Evolutionary conservation across 768 basidiomycete species (phyloP).

Genomic region (Lactarius deliciosus): DNA sequence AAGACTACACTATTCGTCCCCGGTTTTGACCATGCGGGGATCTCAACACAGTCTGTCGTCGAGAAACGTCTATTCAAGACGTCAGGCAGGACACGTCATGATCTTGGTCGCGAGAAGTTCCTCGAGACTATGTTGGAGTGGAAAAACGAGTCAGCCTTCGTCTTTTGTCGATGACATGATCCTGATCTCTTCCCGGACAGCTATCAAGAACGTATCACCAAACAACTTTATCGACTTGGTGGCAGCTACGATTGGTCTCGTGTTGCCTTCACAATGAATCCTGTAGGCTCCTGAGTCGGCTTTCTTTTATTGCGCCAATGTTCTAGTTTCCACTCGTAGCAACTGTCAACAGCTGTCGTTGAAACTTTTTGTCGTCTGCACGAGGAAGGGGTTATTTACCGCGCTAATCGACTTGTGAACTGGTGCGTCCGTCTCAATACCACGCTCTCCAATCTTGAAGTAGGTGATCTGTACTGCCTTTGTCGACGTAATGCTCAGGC

Average conservation of each 20-base stretch:
- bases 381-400: constrained; percentile 90
- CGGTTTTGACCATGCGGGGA: constrained; percentile 98
- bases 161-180: background rate
- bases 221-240: constrained; percentile 84
- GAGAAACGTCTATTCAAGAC: constrained; percentile 89
- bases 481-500: background rate
- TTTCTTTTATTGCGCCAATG: background rate
- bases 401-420: constrained; percentile 79
- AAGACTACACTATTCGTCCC: constrained; percentile 88
- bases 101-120: constrained; percentile 88
- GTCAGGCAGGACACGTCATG: constrained; percentile 80
- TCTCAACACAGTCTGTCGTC: constrained; percentile 96
- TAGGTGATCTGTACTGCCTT: constrained; percentile 34
- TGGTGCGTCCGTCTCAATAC: constrained; percentile 98
- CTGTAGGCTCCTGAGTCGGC: constrained; percentile 46
- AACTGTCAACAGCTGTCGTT: constrained; percentile 80
- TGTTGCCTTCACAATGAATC: constrained; percentile 93
- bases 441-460: constrained; percentile 93
- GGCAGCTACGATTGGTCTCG: constrained; percentile 95
- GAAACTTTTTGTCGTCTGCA: constrained; percentile 88
- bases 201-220: constrained; percentile 91
- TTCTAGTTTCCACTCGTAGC: constrained; percentile 33
- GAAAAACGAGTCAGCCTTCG: constrained; percentile 83
- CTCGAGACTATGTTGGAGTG: constrained; percentile 55
- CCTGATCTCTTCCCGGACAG: constrained; percentile 40